Evolutionary conservation across 768 basidiomycete species (phyloP).

Genomic region (Chlorophyllum brunneum): DNA sequence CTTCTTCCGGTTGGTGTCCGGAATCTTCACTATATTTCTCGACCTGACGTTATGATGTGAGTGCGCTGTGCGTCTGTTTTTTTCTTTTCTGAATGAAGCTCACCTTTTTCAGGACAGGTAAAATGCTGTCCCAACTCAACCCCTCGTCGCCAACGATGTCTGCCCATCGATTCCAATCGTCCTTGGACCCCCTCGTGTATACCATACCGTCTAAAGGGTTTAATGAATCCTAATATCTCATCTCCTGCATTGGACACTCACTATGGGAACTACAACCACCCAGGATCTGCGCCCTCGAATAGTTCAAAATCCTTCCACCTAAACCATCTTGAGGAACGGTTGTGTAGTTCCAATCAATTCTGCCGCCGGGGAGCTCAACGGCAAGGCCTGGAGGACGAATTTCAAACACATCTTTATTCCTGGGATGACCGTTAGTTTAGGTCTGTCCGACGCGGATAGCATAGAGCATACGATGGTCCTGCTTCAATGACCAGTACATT

Average conservation of each 20-base stretch:
- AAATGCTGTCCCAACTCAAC: constrained; percentile 30
- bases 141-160: constrained; percentile 24
- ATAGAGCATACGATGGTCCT: constrained; percentile 7
- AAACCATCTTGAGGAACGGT: constrained; percentile 11
- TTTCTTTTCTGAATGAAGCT: background rate
- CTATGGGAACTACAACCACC: constrained; percentile 15
- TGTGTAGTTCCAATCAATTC: constrained; percentile 17
- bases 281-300: constrained; percentile 11
- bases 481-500: constrained; percentile 15
- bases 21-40: background rate
- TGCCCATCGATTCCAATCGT: constrained; percentile 31
- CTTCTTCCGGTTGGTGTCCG: constrained; percentile 6
- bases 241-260: constrained; percentile 1
- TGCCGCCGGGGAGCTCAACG: background rate
- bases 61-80: background rate
- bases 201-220: constrained; percentile 20
- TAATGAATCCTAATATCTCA: background rate
- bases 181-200: constrained; percentile 30
- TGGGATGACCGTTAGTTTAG: background rate
- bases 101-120: constrained; percentile 24
- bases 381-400: background rate
- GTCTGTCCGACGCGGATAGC: background rate
- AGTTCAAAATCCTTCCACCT: constrained; percentile 7
- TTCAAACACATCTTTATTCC: constrained; percentile 2
- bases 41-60: background rate